These are phyloP conservation scores for Aurinia saxatilis DNA, from an alignment of 345 rosid genomes.

Conservation along the genomic window DNA sequence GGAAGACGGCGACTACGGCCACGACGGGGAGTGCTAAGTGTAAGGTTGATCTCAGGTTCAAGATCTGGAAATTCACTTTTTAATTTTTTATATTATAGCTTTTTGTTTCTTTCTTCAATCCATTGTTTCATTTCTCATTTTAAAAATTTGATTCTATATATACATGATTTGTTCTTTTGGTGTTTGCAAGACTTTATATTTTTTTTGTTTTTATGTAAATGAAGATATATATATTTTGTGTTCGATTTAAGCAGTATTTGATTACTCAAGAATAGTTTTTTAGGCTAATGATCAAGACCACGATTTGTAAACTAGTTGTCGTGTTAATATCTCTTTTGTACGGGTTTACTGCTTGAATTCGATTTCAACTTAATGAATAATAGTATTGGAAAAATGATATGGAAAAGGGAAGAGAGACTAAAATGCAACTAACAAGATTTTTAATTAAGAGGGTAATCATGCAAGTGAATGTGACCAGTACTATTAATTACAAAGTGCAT, in stretches of 20 bases:
- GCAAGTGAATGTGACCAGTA: slow-evolving; percentile 2
- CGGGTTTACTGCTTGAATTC: too few relatives aligned
- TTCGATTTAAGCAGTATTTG: background rate
- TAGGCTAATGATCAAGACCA: too few relatives aligned
- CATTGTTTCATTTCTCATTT: slow-evolving; percentile 13
- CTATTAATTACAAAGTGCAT: background rate
- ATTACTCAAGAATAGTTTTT: too few relatives aligned
- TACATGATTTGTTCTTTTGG: background rate
- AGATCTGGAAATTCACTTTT: slow-evolving; percentile 87
- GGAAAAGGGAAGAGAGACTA: background rate
- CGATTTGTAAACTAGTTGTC: too few relatives aligned
- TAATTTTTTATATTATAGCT: slow-evolving; percentile 7
- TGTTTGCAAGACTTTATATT: background rate
- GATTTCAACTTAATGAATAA: too few relatives aligned
- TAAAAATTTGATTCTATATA: slow-evolving; percentile 9
- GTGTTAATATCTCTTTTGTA: too few relatives aligned
- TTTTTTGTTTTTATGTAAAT: slow-evolving; percentile 25
- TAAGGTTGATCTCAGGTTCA: slow-evolving; percentile 69
- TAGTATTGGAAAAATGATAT: too few relatives aligned
- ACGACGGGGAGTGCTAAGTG: slow-evolving; percentile 52
- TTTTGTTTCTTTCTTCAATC: background rate
- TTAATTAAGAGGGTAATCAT: background rate
- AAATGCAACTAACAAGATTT: background rate
- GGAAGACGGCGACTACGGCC: slow-evolving; percentile 50
- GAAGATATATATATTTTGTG: slow-evolving; percentile 7